Evolutionary conservation across 345 rosid genomes (phyloP), one percentile per base, ranked within the genome.

Genomic region (Eucalyptus tenuipes): DNA sequence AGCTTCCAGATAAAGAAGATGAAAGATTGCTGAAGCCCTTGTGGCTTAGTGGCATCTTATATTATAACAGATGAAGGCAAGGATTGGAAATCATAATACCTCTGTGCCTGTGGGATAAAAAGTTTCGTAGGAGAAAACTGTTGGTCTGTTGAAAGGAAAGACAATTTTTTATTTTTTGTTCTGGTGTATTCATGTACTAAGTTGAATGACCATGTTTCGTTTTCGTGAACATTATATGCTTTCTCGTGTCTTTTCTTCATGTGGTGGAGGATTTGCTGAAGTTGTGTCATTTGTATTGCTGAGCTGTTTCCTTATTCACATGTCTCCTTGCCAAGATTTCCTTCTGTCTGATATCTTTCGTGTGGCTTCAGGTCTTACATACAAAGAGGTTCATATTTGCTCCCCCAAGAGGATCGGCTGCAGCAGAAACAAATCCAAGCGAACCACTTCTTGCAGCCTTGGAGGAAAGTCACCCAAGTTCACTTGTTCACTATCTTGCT

Each of bases 401-500:
- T 75, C 99, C 97, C 50, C 98, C 97, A 81, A 97, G 95, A 94
- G 99, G 99, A 92, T 97, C 99, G 18, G 99, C 98, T 37, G 99
- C 99, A 85, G 99, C 99, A 86, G 99, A 98, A 94, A 95, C 97
- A 81, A 98, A 98, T 92, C 99, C 99, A 66, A 97, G 97, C 24
- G 97, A 95, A 89, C 99, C 97, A 88, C 97, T 98, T 87, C 97
- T 98, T 89, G 95, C 94, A 88, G 96, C 98, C 68, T 91, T 97
- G 90, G 99, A 98, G 92, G 96, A 93, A 88, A 97, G 95, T 68
- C 33, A 91, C 86, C 95, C 98, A 4, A 91, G 93, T 92, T 96
- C 97, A 50, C 97, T 97, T 86, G 92, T 92, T 90, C 98, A 94
- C 85, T 95, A 92, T 93, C 99, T 98, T 86, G 98, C 97, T 88